Evolutionary conservation across 176 grass and related monocot species (phyloP).

Genomic region (Zizania latifolia): DNA sequence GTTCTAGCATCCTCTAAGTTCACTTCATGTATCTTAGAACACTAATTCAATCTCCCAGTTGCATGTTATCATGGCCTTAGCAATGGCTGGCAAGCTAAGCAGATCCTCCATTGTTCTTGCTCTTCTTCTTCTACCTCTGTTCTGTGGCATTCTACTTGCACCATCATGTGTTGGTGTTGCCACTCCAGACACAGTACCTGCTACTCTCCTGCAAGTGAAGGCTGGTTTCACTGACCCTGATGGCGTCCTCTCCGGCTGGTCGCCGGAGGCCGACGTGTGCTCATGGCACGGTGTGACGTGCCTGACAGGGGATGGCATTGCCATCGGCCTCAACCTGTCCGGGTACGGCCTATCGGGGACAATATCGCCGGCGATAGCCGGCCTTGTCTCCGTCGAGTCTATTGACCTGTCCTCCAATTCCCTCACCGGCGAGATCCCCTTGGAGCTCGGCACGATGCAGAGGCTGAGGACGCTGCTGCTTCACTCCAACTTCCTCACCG

Average conservation of each 20-base stretch:
- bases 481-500: conserved; percentile 76
- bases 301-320: conserved; percentile 17
- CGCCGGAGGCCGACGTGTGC: conserved; percentile 46
- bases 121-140: conserved; percentile 24
- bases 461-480: conserved; percentile 67
- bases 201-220: conserved; percentile 55
- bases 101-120: conserved; percentile 19
- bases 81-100: conserved; percentile 33
- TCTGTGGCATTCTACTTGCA: conserved; percentile 25
- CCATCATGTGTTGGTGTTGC: conserved; percentile 27
- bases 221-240: conserved; percentile 44
- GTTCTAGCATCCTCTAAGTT: conserved; percentile 20
- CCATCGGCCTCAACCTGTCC: conserved; percentile 71
- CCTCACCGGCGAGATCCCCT: conserved; percentile 57
- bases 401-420: conserved; percentile 86
- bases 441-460: conserved; percentile 52
- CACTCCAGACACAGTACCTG: conserved; percentile 15
- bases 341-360: conserved; percentile 45
- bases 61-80: conserved; percentile 5
- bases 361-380: conserved; percentile 49
- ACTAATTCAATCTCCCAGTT: background rate
- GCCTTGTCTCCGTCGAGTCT: conserved; percentile 47
- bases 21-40: background rate
- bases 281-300: conserved; percentile 68
- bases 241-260: conserved; percentile 62